Base-by-base conservation (phyloP, 139 green algal genomes). In the Tetraselmis striata region DNA sequence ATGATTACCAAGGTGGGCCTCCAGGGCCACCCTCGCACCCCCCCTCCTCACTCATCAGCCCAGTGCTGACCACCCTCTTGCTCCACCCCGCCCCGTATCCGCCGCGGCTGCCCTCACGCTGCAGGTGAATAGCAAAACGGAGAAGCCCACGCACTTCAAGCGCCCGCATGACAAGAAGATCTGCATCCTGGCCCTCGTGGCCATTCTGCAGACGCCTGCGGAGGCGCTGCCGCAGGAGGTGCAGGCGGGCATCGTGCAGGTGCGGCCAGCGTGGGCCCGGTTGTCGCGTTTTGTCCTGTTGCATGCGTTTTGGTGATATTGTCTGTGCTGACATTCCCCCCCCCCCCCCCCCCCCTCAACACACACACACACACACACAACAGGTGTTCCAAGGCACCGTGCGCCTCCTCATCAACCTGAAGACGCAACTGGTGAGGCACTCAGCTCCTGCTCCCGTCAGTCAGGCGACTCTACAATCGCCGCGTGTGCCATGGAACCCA, bases 161-260 rank as follows among this genome's bases (percentile, higher is more conserved):
- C 82, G 82, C 2, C 87, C 89, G 84, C 86, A 91, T 11, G 89
- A 95, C 82, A 97, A 96, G 89, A 97, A 97, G 91, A 84, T 90
- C 45, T 86, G 89, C 2, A 78, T 92, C 25, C 84, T 97, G 59
- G 94, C 90, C 0, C 86, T 97, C 79, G 59, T 89, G 18, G 77
- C 91, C 0, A 11, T 97, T 58, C 75, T 97, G 74, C 59, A 81
- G 28, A 76, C 86, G 28, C 88, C 91, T 0, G 88, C 93, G 0
- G 85, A 87, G 24, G 77, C 80, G 1, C 78, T 95, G 32, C 91
- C 92, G 1, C 58, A 77, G 1, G 91, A 94, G 86, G 23, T 97
- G n/a, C 32, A 75, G 32, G 81, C 82, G 1, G 88, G 88, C 18
- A 75, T 93, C 83, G 84, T 84, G 28, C 78, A 85, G 67, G 78